Evolutionary conservation across 148 eudicot species (phyloP), one percentile per base, ranked within the genome.

Genomic region (Simmondsia chinensis): DNA sequence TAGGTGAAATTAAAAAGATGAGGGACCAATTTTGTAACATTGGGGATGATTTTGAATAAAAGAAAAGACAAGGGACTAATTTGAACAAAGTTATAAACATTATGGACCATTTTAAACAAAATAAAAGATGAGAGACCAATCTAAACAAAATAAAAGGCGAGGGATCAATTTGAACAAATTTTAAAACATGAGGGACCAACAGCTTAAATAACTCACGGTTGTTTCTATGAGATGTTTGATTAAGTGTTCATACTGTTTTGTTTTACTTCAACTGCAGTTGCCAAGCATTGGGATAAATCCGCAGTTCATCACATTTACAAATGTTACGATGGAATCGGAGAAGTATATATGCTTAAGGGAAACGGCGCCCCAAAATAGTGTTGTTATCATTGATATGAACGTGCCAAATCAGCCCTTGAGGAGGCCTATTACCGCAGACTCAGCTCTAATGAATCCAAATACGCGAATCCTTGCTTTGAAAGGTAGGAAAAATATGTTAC

Each of bases 321-420:
- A 91, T 68, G 99, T 91, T 24, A 91, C 96, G 2, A 91, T 91
- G 99, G 99, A 91, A 77, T 91, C 99, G 2, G 99, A 91, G 41
- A 91, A 82, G 79, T 91, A 74, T 47, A 82, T 89, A 54, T 85
- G 97, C 59, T 93, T 89, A 27, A 74, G 97, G 19, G 97, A 89
- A 68, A 89, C 97, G 0, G 56, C 95, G 7, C 97, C 97, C 14
- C 97, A 89, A 51, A 89, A 89, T 47, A 85, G 95, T 65, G 93
- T 89, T 34, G 97, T 89, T 11, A 89, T 84, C 56, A 66, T 89
- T 27, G 97, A 89, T 46, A 89, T 85, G 95, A 85, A n/a, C 54
- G 79, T 89, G 97, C 97, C 97, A 5, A 81, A 54, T 66, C 97
- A 89, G 70, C 97, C 97, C 4, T 65, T 89, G 65, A 69, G 97